A percentile compares a stretch with the other conserved stretches of the same genome.
phyloP scores from a whole-genome alignment of 495 filamentous ascomycete species.

The Extremus antarcticus region DNA sequence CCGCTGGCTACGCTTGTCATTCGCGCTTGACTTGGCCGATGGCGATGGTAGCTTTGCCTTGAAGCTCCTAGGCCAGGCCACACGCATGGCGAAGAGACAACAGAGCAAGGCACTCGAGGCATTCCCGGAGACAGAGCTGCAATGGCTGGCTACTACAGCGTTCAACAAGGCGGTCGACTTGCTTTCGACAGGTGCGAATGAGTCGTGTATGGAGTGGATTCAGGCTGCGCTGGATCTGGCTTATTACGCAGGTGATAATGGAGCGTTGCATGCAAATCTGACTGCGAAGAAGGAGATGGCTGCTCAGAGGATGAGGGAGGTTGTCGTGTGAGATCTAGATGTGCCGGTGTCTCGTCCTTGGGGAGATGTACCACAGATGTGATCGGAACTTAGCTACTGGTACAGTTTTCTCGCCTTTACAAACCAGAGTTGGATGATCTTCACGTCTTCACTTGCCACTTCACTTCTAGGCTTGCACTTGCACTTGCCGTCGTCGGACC shows the following conservation, averaged over 20 bases:
- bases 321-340: not conserved
- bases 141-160: slow-evolving; percentile 60
- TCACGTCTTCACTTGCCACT: no score
- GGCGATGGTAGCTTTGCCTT: slow-evolving; percentile 23
- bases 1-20: slow-evolving; percentile 63
- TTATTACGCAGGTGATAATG: slow-evolving; percentile 12
- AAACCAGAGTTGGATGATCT: no score
- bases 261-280: slow-evolving; percentile 14
- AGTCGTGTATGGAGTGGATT: slow-evolving; percentile 15
- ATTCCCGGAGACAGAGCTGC: slow-evolving; percentile 62
- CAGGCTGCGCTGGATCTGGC: slow-evolving; percentile 17
- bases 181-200: slow-evolving; percentile 46
- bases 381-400: no score
- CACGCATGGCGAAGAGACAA: slow-evolving; percentile 22
- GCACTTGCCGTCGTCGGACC: no score
- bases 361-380: no score
- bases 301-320: slow-evolving; percentile 2
- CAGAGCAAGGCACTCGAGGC: slow-evolving; percentile 20
- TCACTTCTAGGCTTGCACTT: no score
- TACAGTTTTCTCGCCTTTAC: no score
- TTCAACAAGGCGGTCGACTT: slow-evolving; percentile 74
- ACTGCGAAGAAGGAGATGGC: slow-evolving; percentile 3
- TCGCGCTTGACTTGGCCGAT: slow-evolving; percentile 47
- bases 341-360: not conserved
- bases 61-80: slow-evolving; percentile 29